Evolutionary conservation across 345 rosid species (phyloP), one percentile per base, ranked within the genome.

Genomic region (Dipteronia sinensis): DNA sequence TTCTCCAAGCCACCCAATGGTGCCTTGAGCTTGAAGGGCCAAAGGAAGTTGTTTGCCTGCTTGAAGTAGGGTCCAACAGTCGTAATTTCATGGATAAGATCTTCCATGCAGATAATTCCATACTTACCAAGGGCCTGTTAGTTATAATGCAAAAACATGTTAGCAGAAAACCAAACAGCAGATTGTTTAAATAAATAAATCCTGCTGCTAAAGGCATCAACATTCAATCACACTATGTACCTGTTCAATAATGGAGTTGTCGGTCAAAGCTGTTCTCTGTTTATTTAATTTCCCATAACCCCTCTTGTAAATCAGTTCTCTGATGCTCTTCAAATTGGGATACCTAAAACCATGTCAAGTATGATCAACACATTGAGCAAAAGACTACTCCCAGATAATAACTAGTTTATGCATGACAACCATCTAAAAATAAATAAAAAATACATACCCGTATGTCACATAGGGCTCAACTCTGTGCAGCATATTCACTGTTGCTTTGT

Each of bases 11-110:
- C 98, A 40, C 97, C 93, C 63, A 88, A 80, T 0, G 98, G 98
- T 6, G 99, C 98, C 88, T 90, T 95, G 8, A 95, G 93, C 89
- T 95, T 88, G 84, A 95, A 95, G 7, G 98, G 98, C 99, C 98
- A 95, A 15, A 93, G 75, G 84, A 90, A 95, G 87, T 89, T 89
- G 76, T 89, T 90, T 7, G 98, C 98, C 80, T 95, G 93, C 88
- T 93, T 95, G 84, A 95, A 95, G 72, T 93, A 97, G 46, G 97
- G 97, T 16, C 99, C 99, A 0, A 95, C 98, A 0, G 94, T 92
- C 85, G 92, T 71, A 51, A 95, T 92, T 84, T 93, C 99, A 53
- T 95, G 98, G 76, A 95, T 89, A 29, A 95, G 84, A 82, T 91
- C 98, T 77, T 95, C 99, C 42, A 75, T 72, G 77, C 92, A 93